Base-by-base conservation (phyloP, 768 basidiomycete genomes). In the Pulveroboletus sp. region DNA sequence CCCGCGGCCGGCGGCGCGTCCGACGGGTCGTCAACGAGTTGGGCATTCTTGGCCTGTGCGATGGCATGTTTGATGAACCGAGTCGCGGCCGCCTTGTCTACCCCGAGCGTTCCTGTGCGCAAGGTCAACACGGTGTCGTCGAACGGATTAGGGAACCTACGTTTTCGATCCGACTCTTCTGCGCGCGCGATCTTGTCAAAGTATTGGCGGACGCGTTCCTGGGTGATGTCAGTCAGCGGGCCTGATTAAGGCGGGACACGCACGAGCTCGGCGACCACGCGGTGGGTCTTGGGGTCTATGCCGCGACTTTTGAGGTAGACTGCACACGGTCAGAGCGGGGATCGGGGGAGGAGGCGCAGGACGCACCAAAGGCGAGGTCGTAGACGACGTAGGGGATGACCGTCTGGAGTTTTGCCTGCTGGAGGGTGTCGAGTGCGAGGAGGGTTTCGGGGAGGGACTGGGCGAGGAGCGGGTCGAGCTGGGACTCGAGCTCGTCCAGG, bases 61-160 rank as follows among this genome's bases (percentile, higher is more conserved):
- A 91, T 89, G 24, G 89, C 87, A 63, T 87, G 77, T 66, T 85
- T 87, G 65, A 93, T 93, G 68, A 93, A 93, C 26, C 91, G 81
- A 37, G 73, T 71, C 1, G 90, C 90, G 12, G 87, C 90, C 20
- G 72, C 81, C 65, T 86, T 88, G 77, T 93, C 90, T 50, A 93
- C 67, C n/a, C 67, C 68, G 17, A 64, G 27, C 36, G 67, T 72
- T 36, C 69, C 77, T 79, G 61, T 2, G 11, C 6, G 14, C n/a
- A 16, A 8, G 27, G 24, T 26, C 22, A 42, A n/a, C 26, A n/a
- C n/a, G n/a, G n/a, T n/a, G n/a, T n/a, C n/a, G n/a, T n/a, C n/a
- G n/a, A n/a, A n/a, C n/a, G n/a, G n/a, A n/a, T n/a, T n/a, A n/a
- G n/a, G n/a, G n/a, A 24, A 11, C 17, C 31, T 43, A 58, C 66